Percentiles rank a stretch among this genome's conserved stretches.
Conservation (phyloP, 164 flowering plant genomes). For the Macadamia tetraphylla region DNA sequence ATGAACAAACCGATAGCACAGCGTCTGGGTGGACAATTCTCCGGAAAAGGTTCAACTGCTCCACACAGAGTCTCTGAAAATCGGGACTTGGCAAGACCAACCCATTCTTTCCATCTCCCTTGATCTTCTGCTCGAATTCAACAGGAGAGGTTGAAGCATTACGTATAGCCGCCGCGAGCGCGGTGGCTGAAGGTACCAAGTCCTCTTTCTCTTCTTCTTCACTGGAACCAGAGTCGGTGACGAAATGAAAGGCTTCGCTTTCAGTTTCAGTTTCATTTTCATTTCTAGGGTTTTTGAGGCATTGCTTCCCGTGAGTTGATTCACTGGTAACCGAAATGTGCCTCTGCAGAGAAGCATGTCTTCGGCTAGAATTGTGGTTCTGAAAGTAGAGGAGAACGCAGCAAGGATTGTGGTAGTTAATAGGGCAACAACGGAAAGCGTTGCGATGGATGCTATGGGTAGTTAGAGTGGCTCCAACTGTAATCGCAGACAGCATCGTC, state of each 20-base stretch:
- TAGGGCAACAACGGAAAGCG: not conserved
- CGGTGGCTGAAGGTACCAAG: conserved; percentile 60
- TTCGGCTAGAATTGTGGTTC: conserved; percentile 1
- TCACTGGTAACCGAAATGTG: conserved; percentile 3
- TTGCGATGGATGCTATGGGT: conserved; percentile 7
- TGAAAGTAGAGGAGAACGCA: not conserved
- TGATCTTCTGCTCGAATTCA: conserved; percentile 52
- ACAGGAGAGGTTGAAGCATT: conserved; percentile 61
- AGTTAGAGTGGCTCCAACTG: not conserved
- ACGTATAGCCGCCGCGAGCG: conserved; percentile 61
- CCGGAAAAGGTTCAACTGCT: conserved; percentile 74
- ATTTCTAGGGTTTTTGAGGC: conserved; percentile 12
- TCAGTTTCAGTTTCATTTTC: not conserved
- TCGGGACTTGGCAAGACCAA: conserved; percentile 69
- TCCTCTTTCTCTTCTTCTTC: conserved; percentile 10
- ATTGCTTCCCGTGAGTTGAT: conserved; percentile 5
- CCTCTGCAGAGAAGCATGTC: conserved; percentile 2
- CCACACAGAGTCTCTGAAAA: conserved; percentile 70
- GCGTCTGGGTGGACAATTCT: conserved; percentile 58
- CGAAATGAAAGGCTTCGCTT: conserved; percentile 21
- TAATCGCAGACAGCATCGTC: conserved; percentile 30
- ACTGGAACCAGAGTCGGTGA: conserved; percentile 11
- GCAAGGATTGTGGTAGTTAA: not conserved
- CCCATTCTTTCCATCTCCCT: conserved; percentile 33
- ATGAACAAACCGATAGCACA: conserved; percentile 51